Percentiles rank a stretch among this genome's conserved stretches.
Evolutionary conservation across 805 yeast species (phyloP).

Genomic region (Hyphopichia homilentoma): DNA sequence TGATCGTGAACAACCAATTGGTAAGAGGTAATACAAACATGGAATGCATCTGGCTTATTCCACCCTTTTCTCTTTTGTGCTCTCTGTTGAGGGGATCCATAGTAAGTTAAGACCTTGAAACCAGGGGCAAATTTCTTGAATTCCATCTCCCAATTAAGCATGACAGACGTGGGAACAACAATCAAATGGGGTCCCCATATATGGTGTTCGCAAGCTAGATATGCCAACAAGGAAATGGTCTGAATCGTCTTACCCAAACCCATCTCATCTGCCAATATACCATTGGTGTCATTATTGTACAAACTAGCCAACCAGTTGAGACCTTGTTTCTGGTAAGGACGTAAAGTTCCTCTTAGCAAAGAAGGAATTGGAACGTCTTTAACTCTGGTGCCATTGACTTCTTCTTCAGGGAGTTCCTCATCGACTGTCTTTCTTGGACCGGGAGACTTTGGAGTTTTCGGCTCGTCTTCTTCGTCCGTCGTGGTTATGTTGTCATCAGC

Average conservation of each 20-base stretch:
- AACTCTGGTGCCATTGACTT: constrained; percentile 39
- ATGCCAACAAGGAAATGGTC: constrained; percentile 81
- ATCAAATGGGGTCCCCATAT: constrained; percentile 98
- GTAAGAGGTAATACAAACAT: constrained; percentile 94
- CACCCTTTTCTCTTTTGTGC: constrained; percentile 95
- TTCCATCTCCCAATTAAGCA: constrained; percentile 99
- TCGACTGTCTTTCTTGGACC: constrained; percentile 7
- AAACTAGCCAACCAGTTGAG: constrained; percentile 94
- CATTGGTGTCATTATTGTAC: constrained; percentile 89
- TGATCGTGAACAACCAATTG: constrained; percentile 98
- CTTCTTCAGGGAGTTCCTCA: constrained; percentile 22
- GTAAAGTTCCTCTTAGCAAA: constrained; percentile 71
- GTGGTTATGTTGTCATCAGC: constrained; percentile 16
- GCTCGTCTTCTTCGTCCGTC: constrained; percentile 28
- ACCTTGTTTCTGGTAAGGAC: constrained; percentile 95
- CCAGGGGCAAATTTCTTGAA: constrained; percentile 98
- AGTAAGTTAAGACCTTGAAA: constrained; percentile 89
- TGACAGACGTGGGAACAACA: constrained; percentile 95
- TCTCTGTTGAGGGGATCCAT: constrained; percentile 96
- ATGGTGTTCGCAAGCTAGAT: constrained; percentile 88
- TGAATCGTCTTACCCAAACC: constrained; percentile 97
- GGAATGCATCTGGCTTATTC: constrained; percentile 95
- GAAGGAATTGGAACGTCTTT: constrained; percentile 75
- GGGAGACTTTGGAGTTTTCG: constrained; percentile 25
- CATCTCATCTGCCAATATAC: constrained; percentile 98